Base-by-base conservation (phyloP, 768 basidiomycete genomes). In the Agaricus subrufescens region DNA sequence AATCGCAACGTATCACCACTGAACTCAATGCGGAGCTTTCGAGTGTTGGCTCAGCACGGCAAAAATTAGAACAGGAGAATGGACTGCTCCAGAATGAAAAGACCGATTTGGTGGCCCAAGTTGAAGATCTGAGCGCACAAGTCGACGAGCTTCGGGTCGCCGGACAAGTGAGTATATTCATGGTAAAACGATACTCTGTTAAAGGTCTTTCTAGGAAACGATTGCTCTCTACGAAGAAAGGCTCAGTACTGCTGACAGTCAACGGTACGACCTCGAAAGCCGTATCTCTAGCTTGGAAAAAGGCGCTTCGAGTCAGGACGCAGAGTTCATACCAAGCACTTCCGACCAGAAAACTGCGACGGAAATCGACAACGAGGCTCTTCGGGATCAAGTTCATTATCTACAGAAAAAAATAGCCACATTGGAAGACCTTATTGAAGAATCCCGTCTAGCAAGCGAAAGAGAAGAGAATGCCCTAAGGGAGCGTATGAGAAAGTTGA, bases 141-240 rank as follows among this genome's bases (percentile, higher is more conserved):
- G 83, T 97, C 1, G 89, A 96, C 54, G 90, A 94, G 65, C 78
- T 98, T 42, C 80, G 92, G 31, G 77, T 81, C 60, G 96, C 95
- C 26, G 95, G 95, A 37, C 91, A 95, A 77, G 92, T 91, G 64
- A 62, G 77, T 37, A 10, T 12, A 27, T 53, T 19, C 26, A 23
- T 45, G 29, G 31, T 56, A 29, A 31, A 23, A 49, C 2, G 19
- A n/a, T 31, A 31, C 25, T 44, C 45, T 56, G 30, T 46, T 42
- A 6, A 14, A 26, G 0, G 2, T 8, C n/a, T 19, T 38, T 19
- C 1, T 64, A 94, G 91, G 92, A 94, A 83, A 93, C 94, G 0
- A 97, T 97, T 57, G 91, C 91, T 19, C 77, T 97, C 10, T 98
- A 98, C 65, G 96, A 99, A 72, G 92, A 94, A 65, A 84, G 87